Percentiles rank a stretch among this genome's conserved stretches.
Evolutionary conservation across 139 green algal species (phyloP).

Genomic region (Chlamydomonas sp.): DNA sequence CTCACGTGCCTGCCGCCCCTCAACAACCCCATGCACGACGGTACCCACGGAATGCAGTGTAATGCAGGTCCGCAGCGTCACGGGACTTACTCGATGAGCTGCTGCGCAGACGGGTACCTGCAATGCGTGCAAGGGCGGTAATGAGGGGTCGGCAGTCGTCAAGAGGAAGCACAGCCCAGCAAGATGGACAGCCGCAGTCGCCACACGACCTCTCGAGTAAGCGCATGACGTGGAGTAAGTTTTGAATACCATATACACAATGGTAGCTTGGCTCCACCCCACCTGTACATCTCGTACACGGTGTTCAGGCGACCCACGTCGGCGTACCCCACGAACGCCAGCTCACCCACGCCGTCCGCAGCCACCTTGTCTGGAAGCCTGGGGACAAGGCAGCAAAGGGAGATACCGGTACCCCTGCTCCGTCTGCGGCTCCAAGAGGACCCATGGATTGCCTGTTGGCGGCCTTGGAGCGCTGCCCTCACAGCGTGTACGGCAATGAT

Average conservation of each 20-base stretch:
- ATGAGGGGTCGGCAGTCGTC: too few species aligned
- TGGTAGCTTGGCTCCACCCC: neutral
- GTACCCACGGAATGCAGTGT: neutral
- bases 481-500: too few species aligned
- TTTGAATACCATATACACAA: neutral
- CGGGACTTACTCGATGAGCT: neutral
- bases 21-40: neutral
- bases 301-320: neutral
- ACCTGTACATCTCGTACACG: constrained; percentile 6
- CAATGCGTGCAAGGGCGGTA: too few species aligned
- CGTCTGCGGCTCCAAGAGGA: neutral
- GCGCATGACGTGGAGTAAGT: too few species aligned
- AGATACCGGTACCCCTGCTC: neutral
- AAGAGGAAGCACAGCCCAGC: too few species aligned
- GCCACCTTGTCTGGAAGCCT: neutral
- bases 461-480: too few species aligned
- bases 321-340: neutral
- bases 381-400: neutral
- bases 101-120: constrained; percentile 10
- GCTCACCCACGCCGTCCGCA: neutral
- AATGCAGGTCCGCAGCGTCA: neutral
- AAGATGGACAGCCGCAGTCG: too few species aligned
- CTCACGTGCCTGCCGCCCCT: too few species aligned
- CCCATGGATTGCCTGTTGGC: neutral
- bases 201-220: too few species aligned